A percentile compares a stretch with the other conserved stretches of the same genome.
Conservation (phyloP, 2,329 filamentous ascomycete species). For the Aphanocladium album region DNA sequence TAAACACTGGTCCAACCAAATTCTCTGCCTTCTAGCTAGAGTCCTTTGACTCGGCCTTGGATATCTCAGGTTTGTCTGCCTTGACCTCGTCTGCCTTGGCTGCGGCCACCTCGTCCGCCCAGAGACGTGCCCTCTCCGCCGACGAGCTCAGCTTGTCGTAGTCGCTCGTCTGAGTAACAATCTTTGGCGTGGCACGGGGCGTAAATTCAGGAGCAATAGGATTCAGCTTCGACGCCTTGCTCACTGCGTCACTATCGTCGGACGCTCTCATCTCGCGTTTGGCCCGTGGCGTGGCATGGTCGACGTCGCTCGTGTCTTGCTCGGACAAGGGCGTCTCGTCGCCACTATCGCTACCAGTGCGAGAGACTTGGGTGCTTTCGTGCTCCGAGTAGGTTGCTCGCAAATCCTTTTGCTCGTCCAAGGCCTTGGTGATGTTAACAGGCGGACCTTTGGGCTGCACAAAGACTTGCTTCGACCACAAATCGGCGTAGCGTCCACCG, state of each 20-base stretch:
- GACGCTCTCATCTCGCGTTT: background rate
- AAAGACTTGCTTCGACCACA: conserved; percentile 62
- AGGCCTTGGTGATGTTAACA: conserved; percentile 3
- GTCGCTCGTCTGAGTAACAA: background rate
- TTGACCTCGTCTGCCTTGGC: conserved; percentile 19
- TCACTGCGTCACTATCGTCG: conserved; percentile 7
- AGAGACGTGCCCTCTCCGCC: conserved; percentile 16
- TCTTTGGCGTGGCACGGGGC: conserved; percentile 28
- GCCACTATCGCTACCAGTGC: conserved; percentile 13
- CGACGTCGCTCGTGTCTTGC: conserved; percentile 4
- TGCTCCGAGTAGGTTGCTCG: conserved; percentile 1
- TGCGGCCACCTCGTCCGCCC: conserved; percentile 27
- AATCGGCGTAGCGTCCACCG: conserved; percentile 57
- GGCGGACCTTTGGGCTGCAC: conserved; percentile 2
- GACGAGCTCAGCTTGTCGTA: conserved; percentile 8
- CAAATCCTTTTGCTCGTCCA: conserved; percentile 9
- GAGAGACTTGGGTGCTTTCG: conserved; percentile 12
- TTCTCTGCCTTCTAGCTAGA: conserved; percentile 13
- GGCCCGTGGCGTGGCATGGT: conserved; percentile 25
- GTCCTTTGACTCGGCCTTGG: conserved; percentile 5
- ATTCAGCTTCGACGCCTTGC: conserved; percentile 40
- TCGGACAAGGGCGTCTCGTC: conserved; percentile 13
- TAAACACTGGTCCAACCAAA: conserved; percentile 18
- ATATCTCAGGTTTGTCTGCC: background rate
- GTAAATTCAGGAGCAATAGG: conserved; percentile 52